phyloP scores from a whole-genome alignment of 495 filamentous ascomycete species.

The Penicillium diatomitis region DNA sequence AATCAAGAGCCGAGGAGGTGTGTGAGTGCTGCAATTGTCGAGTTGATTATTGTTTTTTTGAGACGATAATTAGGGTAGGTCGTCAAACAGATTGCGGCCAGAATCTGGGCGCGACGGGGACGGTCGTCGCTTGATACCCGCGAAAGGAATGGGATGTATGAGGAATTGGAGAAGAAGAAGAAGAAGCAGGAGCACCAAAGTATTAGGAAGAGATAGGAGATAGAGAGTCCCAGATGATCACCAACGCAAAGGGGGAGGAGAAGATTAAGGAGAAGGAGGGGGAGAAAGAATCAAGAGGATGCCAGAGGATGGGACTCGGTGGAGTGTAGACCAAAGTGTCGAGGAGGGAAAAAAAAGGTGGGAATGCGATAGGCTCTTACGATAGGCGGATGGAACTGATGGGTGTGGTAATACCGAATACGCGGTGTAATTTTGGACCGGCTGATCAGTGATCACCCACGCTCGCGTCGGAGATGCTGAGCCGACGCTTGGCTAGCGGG shows the following conservation, averaged over 20 bases:
- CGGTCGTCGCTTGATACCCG: conserved; percentile 10
- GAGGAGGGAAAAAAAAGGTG: conserved; percentile 26
- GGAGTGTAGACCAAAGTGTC: background rate
- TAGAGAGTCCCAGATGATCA: background rate
- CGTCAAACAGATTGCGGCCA: conserved; percentile 6
- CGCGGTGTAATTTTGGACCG: conserved; percentile 14
- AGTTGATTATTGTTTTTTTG: background rate
- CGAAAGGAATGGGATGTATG: background rate
- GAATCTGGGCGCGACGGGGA: conserved; percentile 5
- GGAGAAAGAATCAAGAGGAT: too few relatives aligned
- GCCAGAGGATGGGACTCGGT: conserved; percentile 1
- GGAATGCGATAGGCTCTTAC: conserved; percentile 14
- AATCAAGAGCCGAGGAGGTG: too few relatives aligned
- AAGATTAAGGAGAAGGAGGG: background rate
- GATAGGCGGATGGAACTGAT: conserved; percentile 2
- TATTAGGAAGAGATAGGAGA: conserved; percentile 6
- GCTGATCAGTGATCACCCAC: background rate
- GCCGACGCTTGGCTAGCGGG: too few relatives aligned
- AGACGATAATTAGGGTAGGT: conserved; percentile 7
- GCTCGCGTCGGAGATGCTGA: background rate
- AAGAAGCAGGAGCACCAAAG: conserved; percentile 1
- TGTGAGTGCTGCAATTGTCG: too few relatives aligned
- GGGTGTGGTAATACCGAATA: conserved; percentile 11
- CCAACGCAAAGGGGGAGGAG: background rate
- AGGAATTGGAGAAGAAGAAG: conserved; percentile 4